Conservation (phyloP, 192 early-diverging fungal species). For the Dimargaris xerosporica region DNA sequence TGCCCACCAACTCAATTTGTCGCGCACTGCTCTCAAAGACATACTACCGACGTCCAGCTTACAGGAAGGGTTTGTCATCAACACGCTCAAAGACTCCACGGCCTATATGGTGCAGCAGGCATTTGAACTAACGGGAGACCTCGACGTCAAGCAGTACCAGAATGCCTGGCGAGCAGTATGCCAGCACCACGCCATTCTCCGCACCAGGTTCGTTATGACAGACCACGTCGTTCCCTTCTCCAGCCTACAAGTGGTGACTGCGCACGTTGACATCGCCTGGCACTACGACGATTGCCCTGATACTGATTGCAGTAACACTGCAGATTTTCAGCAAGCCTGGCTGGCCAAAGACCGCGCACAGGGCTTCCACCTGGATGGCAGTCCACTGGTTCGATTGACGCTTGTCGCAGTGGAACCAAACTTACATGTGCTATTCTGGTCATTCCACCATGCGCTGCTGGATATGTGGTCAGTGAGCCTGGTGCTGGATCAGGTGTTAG, state of each 20-base stretch:
- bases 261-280: neutral
- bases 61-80: neutral
- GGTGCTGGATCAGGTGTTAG: neutral
- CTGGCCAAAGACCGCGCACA: neutral
- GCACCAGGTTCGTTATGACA: neutral
- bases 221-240: neutral
- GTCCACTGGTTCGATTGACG: neutral
- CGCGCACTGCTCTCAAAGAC: neutral
- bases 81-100: neutral
- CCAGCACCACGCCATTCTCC: neutral
- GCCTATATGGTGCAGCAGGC: neutral
- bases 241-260: neutral
- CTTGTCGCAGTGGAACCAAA: neutral
- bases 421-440: neutral
- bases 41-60: neutral
- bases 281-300: too few relatives aligned
- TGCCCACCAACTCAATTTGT: too few relatives aligned
- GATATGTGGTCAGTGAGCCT: slow-evolving; percentile 2
- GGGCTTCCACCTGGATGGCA: neutral
- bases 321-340: neutral
- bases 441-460: slow-evolving; percentile 4
- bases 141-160: neutral
- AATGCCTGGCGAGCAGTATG: neutral
- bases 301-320: neutral
- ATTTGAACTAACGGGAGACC: neutral